Percentiles rank a stretch among this genome's conserved stretches.
These are phyloP conservation scores for Cetraspora pellucida DNA, from an alignment of 192 early-diverging fungal genomes.

Conservation along the genomic window DNA sequence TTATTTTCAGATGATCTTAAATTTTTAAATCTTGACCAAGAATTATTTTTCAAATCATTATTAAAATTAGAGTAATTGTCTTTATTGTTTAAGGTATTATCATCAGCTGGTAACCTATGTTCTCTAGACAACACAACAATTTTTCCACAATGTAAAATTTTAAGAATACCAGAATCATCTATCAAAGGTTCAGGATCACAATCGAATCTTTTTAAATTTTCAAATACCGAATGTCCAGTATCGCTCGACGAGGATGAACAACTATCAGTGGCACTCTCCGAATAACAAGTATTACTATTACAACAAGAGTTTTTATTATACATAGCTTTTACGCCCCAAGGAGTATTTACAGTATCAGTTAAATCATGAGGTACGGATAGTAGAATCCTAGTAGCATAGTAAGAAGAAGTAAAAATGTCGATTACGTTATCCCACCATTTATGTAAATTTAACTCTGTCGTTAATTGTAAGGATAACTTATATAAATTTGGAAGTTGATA, in stretches of 20 bases:
- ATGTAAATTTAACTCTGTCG: constrained; percentile 43
- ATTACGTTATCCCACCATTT: constrained; percentile 47
- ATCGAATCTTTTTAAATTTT: constrained; percentile 53
- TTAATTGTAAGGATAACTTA: constrained; percentile 39
- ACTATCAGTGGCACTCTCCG: constrained; percentile 26
- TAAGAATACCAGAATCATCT: constrained; percentile 46
- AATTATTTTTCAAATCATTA: constrained; percentile 33
- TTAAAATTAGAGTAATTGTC: constrained; percentile 29
- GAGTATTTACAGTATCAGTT: constrained; percentile 42
- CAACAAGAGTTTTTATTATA: constrained; percentile 40
- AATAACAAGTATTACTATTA: constrained; percentile 36
- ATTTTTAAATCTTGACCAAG: constrained; percentile 31
- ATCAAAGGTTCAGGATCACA: constrained; percentile 52
- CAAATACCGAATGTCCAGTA: constrained; percentile 38
- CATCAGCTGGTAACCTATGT: constrained; percentile 39
- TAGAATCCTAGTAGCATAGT: constrained; percentile 41
- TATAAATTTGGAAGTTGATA: constrained; percentile 43
- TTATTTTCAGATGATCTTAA: constrained; percentile 30
- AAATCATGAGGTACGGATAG: constrained; percentile 48
- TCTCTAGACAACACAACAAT: constrained; percentile 55
- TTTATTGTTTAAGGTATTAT: constrained; percentile 21
- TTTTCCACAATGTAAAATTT: constrained; percentile 48
- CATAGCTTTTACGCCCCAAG: constrained; percentile 45
- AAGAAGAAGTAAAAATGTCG: constrained; percentile 42
- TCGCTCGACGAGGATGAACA: constrained; percentile 22